These are phyloP conservation scores for Phytophthora constricta DNA, from an alignment of 352 stramenopile species.

Conservation along the genomic window DNA sequence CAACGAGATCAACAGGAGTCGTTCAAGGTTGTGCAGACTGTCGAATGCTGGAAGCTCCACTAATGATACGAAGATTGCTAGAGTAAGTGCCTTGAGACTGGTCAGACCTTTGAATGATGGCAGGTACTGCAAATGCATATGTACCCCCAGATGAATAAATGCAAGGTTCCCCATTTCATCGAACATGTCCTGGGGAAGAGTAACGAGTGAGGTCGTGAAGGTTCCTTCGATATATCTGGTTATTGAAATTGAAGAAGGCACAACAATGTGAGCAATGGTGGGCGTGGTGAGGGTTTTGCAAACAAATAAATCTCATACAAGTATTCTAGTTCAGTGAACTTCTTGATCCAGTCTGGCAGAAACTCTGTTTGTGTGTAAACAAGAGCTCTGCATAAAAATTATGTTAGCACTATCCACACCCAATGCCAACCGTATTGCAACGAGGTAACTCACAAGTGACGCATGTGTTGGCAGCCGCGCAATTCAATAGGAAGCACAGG, in stretches of 20 bases:
- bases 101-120: conserved; percentile 28
- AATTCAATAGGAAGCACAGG: conserved; percentile 29
- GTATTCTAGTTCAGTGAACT: conserved; percentile 40
- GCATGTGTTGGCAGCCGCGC: conserved; percentile 28
- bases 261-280: too few species aligned
- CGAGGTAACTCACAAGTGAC: conserved; percentile 32
- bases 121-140: conserved; percentile 8
- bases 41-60: conserved; percentile 17
- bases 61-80: conserved; percentile 15
- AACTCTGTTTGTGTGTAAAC: conserved; percentile 36
- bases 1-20: conserved; percentile 17
- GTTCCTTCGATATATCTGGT: conserved; percentile 17
- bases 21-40: conserved; percentile 21
- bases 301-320: conserved; percentile 22
- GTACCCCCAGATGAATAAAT: conserved; percentile 32
- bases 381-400: conserved; percentile 27
- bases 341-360: conserved; percentile 33
- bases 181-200: conserved; percentile 33
- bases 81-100: conserved; percentile 28
- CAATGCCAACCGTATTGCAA: background rate
- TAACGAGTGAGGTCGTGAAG: background rate
- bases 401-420: background rate
- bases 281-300: background rate
- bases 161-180: conserved; percentile 35
- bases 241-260: background rate